Base-by-base conservation (phyloP, 2,329 filamentous ascomycete genomes). In the Metarhizium sp. region DNA sequence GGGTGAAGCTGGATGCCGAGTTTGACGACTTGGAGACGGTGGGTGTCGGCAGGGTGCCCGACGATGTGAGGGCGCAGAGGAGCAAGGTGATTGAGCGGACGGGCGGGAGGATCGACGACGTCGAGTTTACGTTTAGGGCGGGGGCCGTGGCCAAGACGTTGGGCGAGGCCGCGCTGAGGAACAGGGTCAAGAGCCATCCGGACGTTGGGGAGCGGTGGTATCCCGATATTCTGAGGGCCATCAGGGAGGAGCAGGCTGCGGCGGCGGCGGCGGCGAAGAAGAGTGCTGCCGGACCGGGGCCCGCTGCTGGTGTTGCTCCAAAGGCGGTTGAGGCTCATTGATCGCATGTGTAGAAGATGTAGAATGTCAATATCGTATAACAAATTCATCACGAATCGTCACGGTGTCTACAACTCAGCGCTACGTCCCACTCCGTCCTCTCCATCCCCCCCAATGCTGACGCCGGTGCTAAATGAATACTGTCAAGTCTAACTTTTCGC, bases 121-220 rank as follows among this genome's bases (percentile, higher is more conserved):
- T 92, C 49, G 90, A 95, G 73, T 95, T 94, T 67, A 94, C 90
- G 2, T 95, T 95, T 65, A 79, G 85, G 29, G 84, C 78, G 59
- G 88, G 88, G 16, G 77, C 82, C 55, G 81, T 77, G 66, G 80
- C 83, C 16, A 83, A 80, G 66, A 85, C 80, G 61, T 72, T 95
- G 8, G 90, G 90, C 4, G 89, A 95, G 75, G 90, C 90, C 11
- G 95, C 89, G 57, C 72, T 95, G 67, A 80, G 88, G 72, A 95
- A 95, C 71, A 75, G 90, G 14, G 79, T 95, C 62, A 94, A 92
- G 78, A 91, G 87, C 61, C 90, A 95, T 72, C 87, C 86, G 3
- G 90, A 95, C 68, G 90, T 95, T 1, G 89, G 88, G 2, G 87
- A 92, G 75, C 76, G 84, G 63, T 95, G 89, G 83, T 89, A 87